A percentile compares a stretch with the other conserved stretches of the same genome.
Evolutionary conservation across 345 rosid species (phyloP).

Genomic region (Bruguiera sexangula): DNA sequence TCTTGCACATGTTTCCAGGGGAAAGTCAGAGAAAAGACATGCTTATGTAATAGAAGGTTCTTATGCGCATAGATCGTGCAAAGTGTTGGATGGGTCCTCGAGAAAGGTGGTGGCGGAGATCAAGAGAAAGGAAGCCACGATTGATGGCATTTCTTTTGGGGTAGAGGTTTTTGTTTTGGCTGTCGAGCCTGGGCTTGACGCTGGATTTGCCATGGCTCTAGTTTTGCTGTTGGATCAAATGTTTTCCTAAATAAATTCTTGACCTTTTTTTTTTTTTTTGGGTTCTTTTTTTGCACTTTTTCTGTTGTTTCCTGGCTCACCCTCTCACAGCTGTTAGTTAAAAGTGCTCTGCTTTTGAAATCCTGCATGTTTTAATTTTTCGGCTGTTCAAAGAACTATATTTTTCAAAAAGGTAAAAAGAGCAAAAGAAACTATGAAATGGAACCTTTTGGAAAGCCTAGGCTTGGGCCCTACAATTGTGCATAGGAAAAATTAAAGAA

Average conservation of each 20-base stretch:
- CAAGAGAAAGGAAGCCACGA: conserved; percentile 52
- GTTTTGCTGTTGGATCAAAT: conserved; percentile 74
- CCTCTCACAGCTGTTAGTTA: background rate
- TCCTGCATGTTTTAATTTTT: background rate
- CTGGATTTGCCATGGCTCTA: conserved; percentile 75
- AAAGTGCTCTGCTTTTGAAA: background rate
- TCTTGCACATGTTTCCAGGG: conserved; percentile 41
- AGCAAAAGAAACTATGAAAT: background rate
- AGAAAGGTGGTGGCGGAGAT: conserved; percentile 63
- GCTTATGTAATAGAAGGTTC: conserved; percentile 71
- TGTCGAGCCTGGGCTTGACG: conserved; percentile 52
- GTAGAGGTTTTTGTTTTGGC: conserved; percentile 62
- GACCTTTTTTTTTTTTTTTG: background rate
- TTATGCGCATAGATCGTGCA: conserved; percentile 59
- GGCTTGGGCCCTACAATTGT: too few species aligned
- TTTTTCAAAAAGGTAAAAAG: background rate
- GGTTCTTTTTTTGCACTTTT: background rate
- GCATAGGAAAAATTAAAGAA: too few species aligned
- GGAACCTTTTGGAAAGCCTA: too few species aligned
- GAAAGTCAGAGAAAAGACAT: conserved; percentile 28
- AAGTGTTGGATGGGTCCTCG: conserved; percentile 48
- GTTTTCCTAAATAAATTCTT: conserved; percentile 39
- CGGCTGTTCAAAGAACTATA: background rate
- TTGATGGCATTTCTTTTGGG: conserved; percentile 53
- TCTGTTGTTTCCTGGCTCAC: too few species aligned